Base-by-base conservation (phyloP, 108 stramenopile species). In the Cylindrotheca closterium region DNA sequence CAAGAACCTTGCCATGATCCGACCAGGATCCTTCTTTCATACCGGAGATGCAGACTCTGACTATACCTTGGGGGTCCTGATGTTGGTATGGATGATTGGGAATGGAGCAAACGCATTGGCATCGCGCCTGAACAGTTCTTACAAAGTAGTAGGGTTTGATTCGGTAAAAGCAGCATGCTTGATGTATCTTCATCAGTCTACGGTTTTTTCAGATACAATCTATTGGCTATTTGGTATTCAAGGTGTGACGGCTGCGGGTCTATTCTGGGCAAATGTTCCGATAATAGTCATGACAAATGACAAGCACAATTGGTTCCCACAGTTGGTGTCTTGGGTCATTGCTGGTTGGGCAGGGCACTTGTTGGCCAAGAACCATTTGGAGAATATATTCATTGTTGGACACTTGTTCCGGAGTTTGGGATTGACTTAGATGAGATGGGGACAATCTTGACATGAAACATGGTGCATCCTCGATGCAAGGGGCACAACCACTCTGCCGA, bases 361-460 rank as follows among this genome's bases (percentile, higher is more conserved):
- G 2, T 58, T 42, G 4, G 71, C 71, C 49, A 64, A 65, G 30
- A 53, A 64, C 48, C 71, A 73, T 15, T 47, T 73, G 34, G 61
- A 63, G 28, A 54, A 71, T 42, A 37, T 70, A 42, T 42, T 42
- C 15, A 10, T 42, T 7, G 37, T 42, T 7, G 37, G 37, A 42
- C n/a, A n/a, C n/a, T n/a, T n/a, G n/a, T n/a, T n/a, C n/a, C n/a
- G n/a, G n/a, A n/a, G n/a, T n/a, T n/a, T n/a, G n/a, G n/a, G n/a
- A n/a, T n/a, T n/a, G n/a, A n/a, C n/a, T n/a, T n/a, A n/a, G n/a
- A n/a, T n/a, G n/a, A n/a, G n/a, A n/a, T n/a, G n/a, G n/a, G n/a
- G n/a, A n/a, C n/a, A n/a, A n/a, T n/a, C n/a, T n/a, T n/a, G n/a
- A n/a, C n/a, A n/a, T n/a, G n/a, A n/a, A n/a, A n/a, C n/a, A n/a